Base-by-base conservation (phyloP, 441 rosid genomes). In the Pelargonium fulgidum region DNA sequence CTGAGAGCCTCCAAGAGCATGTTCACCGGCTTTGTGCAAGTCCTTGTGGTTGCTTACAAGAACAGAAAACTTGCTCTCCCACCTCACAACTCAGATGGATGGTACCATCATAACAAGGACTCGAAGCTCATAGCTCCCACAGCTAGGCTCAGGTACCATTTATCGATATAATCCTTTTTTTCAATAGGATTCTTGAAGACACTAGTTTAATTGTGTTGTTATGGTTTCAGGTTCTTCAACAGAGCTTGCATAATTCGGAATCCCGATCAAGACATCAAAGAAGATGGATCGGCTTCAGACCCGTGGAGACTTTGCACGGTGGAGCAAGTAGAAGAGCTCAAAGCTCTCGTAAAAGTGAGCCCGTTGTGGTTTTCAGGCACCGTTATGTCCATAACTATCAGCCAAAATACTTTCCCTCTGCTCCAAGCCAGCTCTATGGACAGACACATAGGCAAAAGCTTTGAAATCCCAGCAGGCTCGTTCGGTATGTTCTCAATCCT, bases 361-460 rank as follows among this genome's bases (percentile, higher is more conserved):
- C 98, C 98, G 1, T 29, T 93, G n/a, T 93, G 96, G 98, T 85
- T 96, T 42, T 82, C 96, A 0, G 96, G 96, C 72, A 89, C 91
- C 19, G 76, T 87, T 80, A 73, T 87, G 76, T 85, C 97, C 0
- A 79, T 93, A 64, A 89, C 82, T 73, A 70, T 82, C 50, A 85
- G 88, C 84, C 97, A 91, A 77, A 82, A 68, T 74, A 62, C 96
- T 62, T 87, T 92, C 80, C 86, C 83, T 13, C 33, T 89, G 64
- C 79, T 92, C 75, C 98, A 89, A 77, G 98, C 95, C 3, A 82
- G 29, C 72, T 74, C 95, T 63, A 87, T 92, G 96, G 87, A 92
- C 73, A 65, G 98, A 56, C 89, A 80, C 73, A 56, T 92, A 14
- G 69, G 82, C 17, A 81, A 87, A 0, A 80, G 75, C 70, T 90